These are phyloP conservation scores for Talaromyces amestolkiae DNA, from an alignment of 2,329 filamentous ascomycete species.

Conservation along the genomic window DNA sequence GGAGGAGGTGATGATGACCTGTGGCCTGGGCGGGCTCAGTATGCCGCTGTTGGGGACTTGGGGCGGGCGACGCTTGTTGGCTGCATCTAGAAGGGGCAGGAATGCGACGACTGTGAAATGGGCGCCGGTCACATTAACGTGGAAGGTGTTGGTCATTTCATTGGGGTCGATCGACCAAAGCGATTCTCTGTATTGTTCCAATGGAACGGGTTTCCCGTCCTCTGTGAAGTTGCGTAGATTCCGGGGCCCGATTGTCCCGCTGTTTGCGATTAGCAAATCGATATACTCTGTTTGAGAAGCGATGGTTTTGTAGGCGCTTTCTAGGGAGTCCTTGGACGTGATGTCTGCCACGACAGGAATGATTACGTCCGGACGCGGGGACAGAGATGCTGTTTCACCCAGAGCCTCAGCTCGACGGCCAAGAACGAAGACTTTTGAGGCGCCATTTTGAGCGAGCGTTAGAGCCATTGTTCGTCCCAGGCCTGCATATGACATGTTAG, in stretches of 20 bases:
- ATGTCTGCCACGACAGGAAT: constrained; percentile 46
- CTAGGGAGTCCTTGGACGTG: constrained; percentile 42
- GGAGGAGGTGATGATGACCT: constrained; percentile 27
- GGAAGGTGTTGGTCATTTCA: constrained; percentile 26
- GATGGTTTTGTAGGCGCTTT: constrained; percentile 42
- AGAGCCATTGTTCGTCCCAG: constrained; percentile 45
- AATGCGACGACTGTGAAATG: constrained; percentile 37
- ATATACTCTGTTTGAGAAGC: constrained; percentile 46
- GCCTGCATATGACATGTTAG: constrained; percentile 20
- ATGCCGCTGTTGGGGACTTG: constrained; percentile 5
- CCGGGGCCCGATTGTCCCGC: constrained; percentile 47
- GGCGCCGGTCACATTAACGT: constrained; percentile 32
- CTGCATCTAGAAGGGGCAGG: constrained; percentile 34
- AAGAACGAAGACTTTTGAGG: constrained; percentile 53
- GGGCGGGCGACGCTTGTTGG: constrained; percentile 24
- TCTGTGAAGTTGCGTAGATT: constrained; percentile 34
- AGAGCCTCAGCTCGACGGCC: constrained; percentile 48
- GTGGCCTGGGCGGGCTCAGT: constrained; percentile 15
- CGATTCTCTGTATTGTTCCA: constrained; percentile 30
- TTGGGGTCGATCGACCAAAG: constrained; percentile 30
- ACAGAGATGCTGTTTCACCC: constrained; percentile 22
- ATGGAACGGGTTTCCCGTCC: constrained; percentile 19
- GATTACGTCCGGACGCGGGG: constrained; percentile 33
- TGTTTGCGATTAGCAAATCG: constrained; percentile 53
- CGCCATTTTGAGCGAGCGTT: constrained; percentile 48